A percentile compares a stretch with the other conserved stretches of the same genome.
These are phyloP conservation scores for Aureobasidium mangrovei DNA, from an alignment of 2,329 filamentous ascomycete genomes.

Conservation along the genomic window DNA sequence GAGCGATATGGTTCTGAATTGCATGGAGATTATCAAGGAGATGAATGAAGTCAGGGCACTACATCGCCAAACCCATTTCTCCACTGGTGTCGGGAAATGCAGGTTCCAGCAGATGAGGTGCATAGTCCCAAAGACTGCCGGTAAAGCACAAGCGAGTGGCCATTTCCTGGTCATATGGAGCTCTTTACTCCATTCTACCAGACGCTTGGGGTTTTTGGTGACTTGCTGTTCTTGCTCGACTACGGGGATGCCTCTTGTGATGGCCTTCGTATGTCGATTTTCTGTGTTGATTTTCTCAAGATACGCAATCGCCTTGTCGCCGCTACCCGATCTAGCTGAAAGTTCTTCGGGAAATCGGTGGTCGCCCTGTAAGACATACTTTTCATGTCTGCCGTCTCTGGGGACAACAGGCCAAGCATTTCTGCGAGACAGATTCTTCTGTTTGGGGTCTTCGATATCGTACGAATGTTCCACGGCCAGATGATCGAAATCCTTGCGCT, in stretches of 20 bases:
- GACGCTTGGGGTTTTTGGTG: no score
- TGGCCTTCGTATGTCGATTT: no score
- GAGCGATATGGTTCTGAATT: not conserved
- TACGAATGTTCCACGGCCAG: not conserved
- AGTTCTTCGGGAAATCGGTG: no score
- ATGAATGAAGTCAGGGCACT: not conserved
- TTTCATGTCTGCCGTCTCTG: not conserved
- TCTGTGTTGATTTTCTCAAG: no score
- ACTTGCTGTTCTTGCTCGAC: no score
- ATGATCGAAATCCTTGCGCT: not conserved
- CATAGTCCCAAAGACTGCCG: not conserved
- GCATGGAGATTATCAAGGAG: not conserved
- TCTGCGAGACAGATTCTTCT: not conserved
- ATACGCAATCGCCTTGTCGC: no score
- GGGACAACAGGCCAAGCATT: not conserved
- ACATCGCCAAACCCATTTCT: not conserved
- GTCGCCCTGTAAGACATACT: no score
- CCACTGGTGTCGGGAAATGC: not conserved
- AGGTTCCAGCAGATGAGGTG: not conserved
- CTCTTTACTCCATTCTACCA: not conserved
- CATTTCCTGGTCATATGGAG: not conserved
- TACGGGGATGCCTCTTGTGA: no score
- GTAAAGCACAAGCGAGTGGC: not conserved
- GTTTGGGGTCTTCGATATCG: not conserved
- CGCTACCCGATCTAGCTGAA: no score